These are phyloP conservation scores for Aspergillus fumigatiaffinis DNA, from an alignment of 2,329 filamentous ascomycete species.

Conservation along the genomic window DNA sequence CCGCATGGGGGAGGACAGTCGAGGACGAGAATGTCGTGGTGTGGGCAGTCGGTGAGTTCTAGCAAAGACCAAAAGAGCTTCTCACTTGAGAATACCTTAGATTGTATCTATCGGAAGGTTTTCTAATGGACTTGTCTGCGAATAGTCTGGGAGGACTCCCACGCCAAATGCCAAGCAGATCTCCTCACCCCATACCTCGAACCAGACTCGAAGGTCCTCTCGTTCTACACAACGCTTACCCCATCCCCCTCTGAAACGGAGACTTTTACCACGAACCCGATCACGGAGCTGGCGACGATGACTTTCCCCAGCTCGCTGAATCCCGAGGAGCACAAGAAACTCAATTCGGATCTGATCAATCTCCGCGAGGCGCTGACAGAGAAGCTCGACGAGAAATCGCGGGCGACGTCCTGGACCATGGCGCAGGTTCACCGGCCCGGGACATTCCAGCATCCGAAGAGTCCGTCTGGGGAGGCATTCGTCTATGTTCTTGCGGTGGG, in stretches of 20 bases:
- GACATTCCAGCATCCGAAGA: constrained; percentile 29
- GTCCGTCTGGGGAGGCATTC: constrained; percentile 39
- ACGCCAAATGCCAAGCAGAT: constrained; percentile 16
- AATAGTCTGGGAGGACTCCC: constrained; percentile 33
- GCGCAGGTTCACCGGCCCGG: constrained; percentile 37
- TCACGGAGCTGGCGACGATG: constrained; percentile 48
- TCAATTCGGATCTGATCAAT: constrained; percentile 31
- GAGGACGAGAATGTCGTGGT: constrained; percentile 35
- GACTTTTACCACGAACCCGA: constrained; percentile 36
- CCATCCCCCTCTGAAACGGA: constrained; percentile 23
- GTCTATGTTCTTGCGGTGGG: constrained; percentile 50
- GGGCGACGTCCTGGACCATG: constrained; percentile 30
- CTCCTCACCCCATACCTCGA: constrained; percentile 24
- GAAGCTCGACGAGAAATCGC: constrained; percentile 24
- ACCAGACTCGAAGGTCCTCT: constrained; percentile 17
- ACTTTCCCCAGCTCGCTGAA: constrained; percentile 39
- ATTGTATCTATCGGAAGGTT: not conserved
- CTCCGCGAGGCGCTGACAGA: constrained; percentile 36
- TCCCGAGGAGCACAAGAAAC: constrained; percentile 21
- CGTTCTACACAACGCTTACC: constrained; percentile 29
- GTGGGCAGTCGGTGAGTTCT: constrained; percentile 34
- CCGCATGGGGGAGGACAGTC: constrained; percentile 34
- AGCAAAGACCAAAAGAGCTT: not conserved
- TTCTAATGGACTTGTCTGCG: not conserved
- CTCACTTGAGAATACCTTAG: too few species aligned